Evolutionary conservation across 140 eudicot species (phyloP).

Genomic region (Erigeron philadelphicus): DNA sequence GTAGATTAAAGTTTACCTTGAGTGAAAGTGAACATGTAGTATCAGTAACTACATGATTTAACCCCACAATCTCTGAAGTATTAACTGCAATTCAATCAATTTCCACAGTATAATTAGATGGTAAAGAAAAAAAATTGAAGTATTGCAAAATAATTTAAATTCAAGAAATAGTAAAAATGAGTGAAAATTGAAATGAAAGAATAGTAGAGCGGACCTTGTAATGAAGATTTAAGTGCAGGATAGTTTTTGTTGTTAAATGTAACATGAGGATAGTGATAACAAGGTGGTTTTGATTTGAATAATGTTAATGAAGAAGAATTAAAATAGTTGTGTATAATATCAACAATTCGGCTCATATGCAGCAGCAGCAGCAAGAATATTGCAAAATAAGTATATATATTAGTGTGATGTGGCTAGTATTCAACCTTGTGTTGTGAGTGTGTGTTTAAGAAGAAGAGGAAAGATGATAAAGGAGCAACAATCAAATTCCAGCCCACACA

Average conservation of each 20-base stretch:
- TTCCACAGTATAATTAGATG: slow-evolving; percentile 1
- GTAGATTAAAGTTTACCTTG: slow-evolving; percentile 32
- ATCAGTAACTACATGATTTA: slow-evolving; percentile 23
- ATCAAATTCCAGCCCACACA: no score
- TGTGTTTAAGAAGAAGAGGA: no score
- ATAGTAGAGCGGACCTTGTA: slow-evolving; percentile 29
- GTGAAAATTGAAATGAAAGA: background rate
- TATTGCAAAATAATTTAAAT: background rate
- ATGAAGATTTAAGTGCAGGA: slow-evolving; percentile 15
- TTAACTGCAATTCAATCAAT: slow-evolving; percentile 24
- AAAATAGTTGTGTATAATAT: no score
- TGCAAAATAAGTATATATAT: no score
- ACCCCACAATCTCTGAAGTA: slow-evolving; percentile 20
- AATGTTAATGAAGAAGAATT: no score
- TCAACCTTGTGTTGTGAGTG: no score
- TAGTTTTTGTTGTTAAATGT: slow-evolving; percentile 24
- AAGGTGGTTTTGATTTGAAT: background rate
- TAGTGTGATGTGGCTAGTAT: no score
- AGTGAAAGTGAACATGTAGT: slow-evolving; percentile 23
- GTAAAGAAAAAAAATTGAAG: background rate
- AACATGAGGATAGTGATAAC: slow-evolving; percentile 6
- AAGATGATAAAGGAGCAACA: no score
- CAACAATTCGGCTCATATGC: no score
- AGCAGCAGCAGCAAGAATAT: no score
- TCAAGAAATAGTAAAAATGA: background rate